Evolutionary conservation across 2,329 filamentous ascomycete genomes (phyloP).

Genomic region (Phialophora macrospora): DNA sequence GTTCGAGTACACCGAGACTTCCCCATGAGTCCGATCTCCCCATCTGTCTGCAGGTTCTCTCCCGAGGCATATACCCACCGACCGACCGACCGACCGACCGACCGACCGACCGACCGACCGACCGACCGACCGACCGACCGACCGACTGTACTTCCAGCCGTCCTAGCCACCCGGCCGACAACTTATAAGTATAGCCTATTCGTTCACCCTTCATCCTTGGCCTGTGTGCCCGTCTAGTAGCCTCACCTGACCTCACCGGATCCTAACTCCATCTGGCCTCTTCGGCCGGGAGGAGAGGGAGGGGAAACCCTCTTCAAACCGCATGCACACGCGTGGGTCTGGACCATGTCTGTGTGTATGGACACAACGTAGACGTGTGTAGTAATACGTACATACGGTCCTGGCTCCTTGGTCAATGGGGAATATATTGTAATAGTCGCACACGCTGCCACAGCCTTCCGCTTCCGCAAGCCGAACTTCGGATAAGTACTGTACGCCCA

Average conservation of each 20-base stretch:
- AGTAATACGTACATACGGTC: not conserved
- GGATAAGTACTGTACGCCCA: too few species aligned
- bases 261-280: not conserved
- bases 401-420: too few species aligned
- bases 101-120: too few species aligned
- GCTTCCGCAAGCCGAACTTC: too few species aligned
- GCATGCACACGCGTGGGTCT: too few species aligned
- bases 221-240: not conserved
- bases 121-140: too few species aligned
- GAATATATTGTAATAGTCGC: too few species aligned
- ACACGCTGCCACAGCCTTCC: too few species aligned
- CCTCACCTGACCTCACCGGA: not conserved
- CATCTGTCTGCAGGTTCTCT: not conserved
- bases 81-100: too few species aligned
- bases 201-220: not conserved
- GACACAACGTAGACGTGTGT: not conserved
- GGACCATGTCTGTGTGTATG: not conserved
- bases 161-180: too few species aligned
- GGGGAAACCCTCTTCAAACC: not conserved
- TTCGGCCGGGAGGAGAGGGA: not conserved
- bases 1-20: too few species aligned
- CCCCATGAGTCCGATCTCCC: not conserved
- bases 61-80: not conserved
- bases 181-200: not conserved
- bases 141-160: too few species aligned